Evolutionary conservation across 257 asterid species (phyloP).

Genomic region (Dorcoceras hygrometricum): DNA sequence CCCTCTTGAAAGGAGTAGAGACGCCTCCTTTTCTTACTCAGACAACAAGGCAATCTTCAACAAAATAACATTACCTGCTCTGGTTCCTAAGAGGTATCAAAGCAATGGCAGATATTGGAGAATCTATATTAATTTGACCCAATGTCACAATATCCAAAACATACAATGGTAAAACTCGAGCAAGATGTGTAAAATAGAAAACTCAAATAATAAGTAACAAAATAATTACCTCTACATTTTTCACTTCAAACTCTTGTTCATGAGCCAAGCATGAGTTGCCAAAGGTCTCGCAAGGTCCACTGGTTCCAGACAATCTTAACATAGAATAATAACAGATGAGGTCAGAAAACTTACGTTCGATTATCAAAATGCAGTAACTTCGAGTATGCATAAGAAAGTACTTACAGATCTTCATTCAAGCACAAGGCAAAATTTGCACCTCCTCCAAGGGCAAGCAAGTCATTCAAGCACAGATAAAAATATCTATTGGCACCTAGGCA

Average conservation of each 20-base stretch:
- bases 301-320: slow-evolving; percentile 72
- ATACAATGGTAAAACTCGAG: neutral
- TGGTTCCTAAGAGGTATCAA: neutral
- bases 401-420: slow-evolving; percentile 90
- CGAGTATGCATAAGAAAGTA: slow-evolving; percentile 16
- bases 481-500: slow-evolving; percentile 84
- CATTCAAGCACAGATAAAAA: slow-evolving; percentile 79
- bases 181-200: neutral
- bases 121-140: neutral
- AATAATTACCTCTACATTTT: slow-evolving; percentile 73
- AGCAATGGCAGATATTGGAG: neutral
- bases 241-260: slow-evolving; percentile 73
- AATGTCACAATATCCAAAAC: neutral
- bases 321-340: neutral
- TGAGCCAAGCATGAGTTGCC: slow-evolving; percentile 86
- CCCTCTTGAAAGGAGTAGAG: neutral
- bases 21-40: neutral
- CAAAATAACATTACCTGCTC: neutral
- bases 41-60: neutral
- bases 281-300: slow-evolving; percentile 93
- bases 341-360: slow-evolving; percentile 2
- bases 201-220: neutral
- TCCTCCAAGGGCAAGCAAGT: slow-evolving; percentile 91
- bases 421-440: slow-evolving; percentile 79
- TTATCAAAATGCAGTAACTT: neutral